Conservation (phyloP, 2,329 filamentous ascomycete species). For the Aaosphaeria pasadenensis region DNA sequence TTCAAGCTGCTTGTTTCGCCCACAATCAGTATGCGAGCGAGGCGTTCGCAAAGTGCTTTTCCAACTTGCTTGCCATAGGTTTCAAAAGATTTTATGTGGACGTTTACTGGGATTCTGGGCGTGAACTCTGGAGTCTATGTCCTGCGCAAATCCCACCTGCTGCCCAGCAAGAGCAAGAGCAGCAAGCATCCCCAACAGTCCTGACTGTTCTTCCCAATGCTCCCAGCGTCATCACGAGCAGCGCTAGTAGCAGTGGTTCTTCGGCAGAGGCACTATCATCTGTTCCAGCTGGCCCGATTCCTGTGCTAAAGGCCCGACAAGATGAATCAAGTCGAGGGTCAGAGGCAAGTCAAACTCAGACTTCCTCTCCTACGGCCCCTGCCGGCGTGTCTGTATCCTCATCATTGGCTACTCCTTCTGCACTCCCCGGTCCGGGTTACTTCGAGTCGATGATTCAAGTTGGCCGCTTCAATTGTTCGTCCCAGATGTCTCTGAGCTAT, state of each 20-base stretch:
- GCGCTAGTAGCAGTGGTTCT: background rate
- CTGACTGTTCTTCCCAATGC: background rate
- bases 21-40: slow-evolving; percentile 52
- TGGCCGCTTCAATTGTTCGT: slow-evolving; percentile 55
- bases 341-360: slow-evolving; percentile 2
- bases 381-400: background rate
- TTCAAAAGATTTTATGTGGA: slow-evolving; percentile 59
- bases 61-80: slow-evolving; percentile 60
- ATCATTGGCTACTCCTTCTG: slow-evolving; percentile 3
- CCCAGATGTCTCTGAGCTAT: slow-evolving; percentile 49
- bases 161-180: slow-evolving; percentile 1
- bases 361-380: slow-evolving; percentile 4
- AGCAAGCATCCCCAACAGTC: background rate
- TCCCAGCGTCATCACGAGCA: background rate
- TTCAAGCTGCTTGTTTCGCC: slow-evolving; percentile 59
- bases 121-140: slow-evolving; percentile 58
- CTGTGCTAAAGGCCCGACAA: background rate
- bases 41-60: slow-evolving; percentile 55
- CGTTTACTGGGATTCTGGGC: slow-evolving; percentile 60
- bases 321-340: slow-evolving; percentile 9
- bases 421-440: slow-evolving; percentile 11
- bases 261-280: background rate
- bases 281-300: background rate
- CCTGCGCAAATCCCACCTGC: slow-evolving; percentile 51
- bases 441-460: slow-evolving; percentile 41